Evolutionary conservation across 2,329 filamentous ascomycete genomes (phyloP).

Genomic region (Microsporum audouinii): DNA sequence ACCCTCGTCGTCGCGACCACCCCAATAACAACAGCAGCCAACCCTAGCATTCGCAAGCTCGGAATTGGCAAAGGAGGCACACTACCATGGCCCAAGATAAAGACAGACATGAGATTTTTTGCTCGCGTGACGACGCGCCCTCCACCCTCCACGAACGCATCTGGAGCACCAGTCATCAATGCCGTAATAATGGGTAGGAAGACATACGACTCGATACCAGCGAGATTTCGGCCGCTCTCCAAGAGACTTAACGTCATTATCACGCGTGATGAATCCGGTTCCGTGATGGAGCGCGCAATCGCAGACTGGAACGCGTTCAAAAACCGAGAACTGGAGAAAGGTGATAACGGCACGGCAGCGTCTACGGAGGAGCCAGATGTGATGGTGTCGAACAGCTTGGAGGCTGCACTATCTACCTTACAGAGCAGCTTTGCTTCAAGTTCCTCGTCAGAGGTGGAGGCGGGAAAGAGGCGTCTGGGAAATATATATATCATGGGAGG

Average conservation of each 20-base stretch:
- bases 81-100: constrained; percentile 81
- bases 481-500: constrained; percentile 83
- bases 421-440: constrained; percentile 15
- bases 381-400: constrained; percentile 48
- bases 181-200: constrained; percentile 95
- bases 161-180: constrained; percentile 36
- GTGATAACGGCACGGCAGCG: constrained; percentile 6
- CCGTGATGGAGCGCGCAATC: constrained; percentile 24
- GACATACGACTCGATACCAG: constrained; percentile 86
- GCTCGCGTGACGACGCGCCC: constrained; percentile 69
- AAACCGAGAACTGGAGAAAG: constrained; percentile 17
- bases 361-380: constrained; percentile 21
- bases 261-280: constrained; percentile 36
- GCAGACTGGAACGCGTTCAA: constrained; percentile 26
- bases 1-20: constrained; percentile 92
- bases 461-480: constrained; percentile 30
- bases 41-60: constrained; percentile 48
- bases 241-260: constrained; percentile 75
- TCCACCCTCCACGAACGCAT: constrained; percentile 14
- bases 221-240: constrained; percentile 64
- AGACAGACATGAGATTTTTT: constrained; percentile 91
- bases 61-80: constrained; percentile 72
- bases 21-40: constrained; percentile 31
- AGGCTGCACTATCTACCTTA: constrained; percentile 42
- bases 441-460: constrained; percentile 6